Conservation (phyloP, 2,329 filamentous ascomycete genomes). For the Pseudocercospora fuligena region DNA sequence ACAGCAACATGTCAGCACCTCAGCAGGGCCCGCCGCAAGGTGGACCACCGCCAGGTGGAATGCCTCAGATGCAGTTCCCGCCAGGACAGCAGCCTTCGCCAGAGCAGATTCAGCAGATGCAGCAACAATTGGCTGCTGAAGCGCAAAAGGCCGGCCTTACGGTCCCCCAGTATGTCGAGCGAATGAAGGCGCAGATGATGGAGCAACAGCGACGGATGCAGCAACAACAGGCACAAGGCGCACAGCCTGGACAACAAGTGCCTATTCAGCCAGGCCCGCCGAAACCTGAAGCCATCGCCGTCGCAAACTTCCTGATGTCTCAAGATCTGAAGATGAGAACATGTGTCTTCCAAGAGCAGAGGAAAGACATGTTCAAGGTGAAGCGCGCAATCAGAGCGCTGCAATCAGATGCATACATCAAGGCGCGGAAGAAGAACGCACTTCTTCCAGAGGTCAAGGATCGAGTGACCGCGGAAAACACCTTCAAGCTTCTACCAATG, state of each 20-base stretch:
- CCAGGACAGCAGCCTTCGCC: conserved; percentile 67
- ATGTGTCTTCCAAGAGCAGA: conserved; percentile 91
- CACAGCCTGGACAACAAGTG: conserved; percentile 60
- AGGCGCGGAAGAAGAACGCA: conserved; percentile 86
- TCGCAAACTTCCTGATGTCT: conserved; percentile 82
- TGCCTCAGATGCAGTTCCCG: conserved; percentile 15
- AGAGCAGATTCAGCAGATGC: conserved; percentile 84
- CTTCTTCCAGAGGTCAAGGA: conserved; percentile 87
- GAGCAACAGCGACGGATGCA: conserved; percentile 48
- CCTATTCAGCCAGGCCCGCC: conserved; percentile 79
- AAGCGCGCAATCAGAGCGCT: conserved; percentile 93
- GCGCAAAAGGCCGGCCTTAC: conserved; percentile 84
- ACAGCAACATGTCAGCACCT: conserved; percentile 1
- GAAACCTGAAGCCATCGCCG: conserved; percentile 83
- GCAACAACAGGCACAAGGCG: conserved; percentile 44
- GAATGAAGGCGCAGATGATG: conserved; percentile 58
- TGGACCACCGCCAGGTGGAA: neutral
- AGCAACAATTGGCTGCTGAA: conserved; percentile 79
- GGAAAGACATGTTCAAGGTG: conserved; percentile 98
- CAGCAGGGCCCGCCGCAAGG: neutral
- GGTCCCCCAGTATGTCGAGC: conserved; percentile 78
- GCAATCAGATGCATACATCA: conserved; percentile 85
- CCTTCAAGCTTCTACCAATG: conserved; percentile 92
- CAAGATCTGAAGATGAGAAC: conserved; percentile 89
- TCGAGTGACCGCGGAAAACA: conserved; percentile 85